Evolutionary conservation across 2,329 filamentous ascomycete genomes (phyloP), one percentile per base, ranked within the genome.

Genomic region (Colletotrichum liaoningense): DNA sequence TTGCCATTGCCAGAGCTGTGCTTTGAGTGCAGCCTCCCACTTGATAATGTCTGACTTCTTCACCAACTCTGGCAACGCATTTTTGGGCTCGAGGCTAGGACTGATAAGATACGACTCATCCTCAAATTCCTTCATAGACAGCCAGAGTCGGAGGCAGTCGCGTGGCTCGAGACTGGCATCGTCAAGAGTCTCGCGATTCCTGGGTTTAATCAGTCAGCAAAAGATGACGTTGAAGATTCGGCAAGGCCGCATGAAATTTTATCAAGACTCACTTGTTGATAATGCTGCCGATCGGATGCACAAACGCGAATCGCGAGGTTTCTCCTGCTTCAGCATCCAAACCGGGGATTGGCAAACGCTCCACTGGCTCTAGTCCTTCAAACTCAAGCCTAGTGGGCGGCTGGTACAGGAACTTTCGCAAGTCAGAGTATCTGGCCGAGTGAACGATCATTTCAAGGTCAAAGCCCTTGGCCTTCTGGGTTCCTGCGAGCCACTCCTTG

Each of bases 391-490:
- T 69, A 52, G 81, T 78, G 0, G 70, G 70, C 2, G 91, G 87
- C 0, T 85, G 80, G 79, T 93, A 95, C 46, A 91, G 81, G 76
- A 93, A 95, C 77, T 95, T 95, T n/a, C 93, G 87, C 1, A 96
- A 83, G 79, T 96, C 93, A 0, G 93, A 95, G 81, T 95, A 95
- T 60, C 94, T 87, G 46, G 91, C 88, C 1, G 85, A 84, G 77
- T 95, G 93, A 56, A 91, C 84, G 14, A 95, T 89, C 87, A 93
- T 93, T 26, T 88, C 89, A 16, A 95, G 79, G 0, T 92, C 86
- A 54, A 88, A 87, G 0, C 92, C 92, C 71, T 91, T 91, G 1
- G 87, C 85, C 69, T 86, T 87, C 77, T 95, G 92, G 0, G 92
- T 91, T 3, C 86, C 86, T 1, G 84, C 84, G 0, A 96, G 86